These are phyloP conservation scores for Breynia disticha DNA, from an alignment of 441 rosid genomes.

Conservation along the genomic window DNA sequence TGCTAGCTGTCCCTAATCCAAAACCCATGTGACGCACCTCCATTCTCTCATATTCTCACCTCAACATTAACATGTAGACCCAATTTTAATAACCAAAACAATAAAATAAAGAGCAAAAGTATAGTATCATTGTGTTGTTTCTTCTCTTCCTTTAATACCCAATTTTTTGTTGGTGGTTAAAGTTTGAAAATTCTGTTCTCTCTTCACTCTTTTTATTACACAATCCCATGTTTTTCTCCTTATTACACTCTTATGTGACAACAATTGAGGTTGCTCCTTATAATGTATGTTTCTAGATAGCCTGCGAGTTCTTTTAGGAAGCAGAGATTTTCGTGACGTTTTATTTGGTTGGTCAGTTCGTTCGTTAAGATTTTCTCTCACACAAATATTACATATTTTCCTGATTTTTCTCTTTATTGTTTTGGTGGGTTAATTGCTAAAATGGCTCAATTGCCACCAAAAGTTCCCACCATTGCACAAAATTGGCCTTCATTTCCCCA, in stretches of 20 bases:
- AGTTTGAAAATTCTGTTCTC: not conserved
- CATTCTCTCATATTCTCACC: not conserved
- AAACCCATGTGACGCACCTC: slow-evolving; percentile 37
- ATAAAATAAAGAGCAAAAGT: not conserved
- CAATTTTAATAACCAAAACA: not conserved
- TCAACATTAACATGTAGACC: not conserved
- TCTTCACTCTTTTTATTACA: not conserved
- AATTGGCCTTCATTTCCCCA: slow-evolving; percentile 33
- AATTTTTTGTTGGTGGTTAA: not conserved
- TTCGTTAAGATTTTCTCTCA: not conserved
- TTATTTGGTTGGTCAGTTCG: not conserved
- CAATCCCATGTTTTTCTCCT: not conserved
- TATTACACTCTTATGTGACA: not conserved
- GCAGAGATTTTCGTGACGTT: not conserved
- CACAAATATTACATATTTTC: not conserved
- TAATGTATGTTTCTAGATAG: not conserved
- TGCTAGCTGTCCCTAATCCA: slow-evolving; percentile 42
- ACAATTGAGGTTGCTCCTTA: not conserved
- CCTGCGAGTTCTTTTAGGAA: not conserved
- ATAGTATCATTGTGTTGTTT: not conserved
- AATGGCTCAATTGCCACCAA: slow-evolving; percentile 51
- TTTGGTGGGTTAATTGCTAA: not conserved
- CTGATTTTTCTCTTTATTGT: not conserved
- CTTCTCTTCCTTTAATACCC: not conserved
- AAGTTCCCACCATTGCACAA: slow-evolving; percentile 33